These are phyloP conservation scores for Vitis labrusca DNA, from an alignment of 164 flowering plant genomes.

Conservation along the genomic window DNA sequence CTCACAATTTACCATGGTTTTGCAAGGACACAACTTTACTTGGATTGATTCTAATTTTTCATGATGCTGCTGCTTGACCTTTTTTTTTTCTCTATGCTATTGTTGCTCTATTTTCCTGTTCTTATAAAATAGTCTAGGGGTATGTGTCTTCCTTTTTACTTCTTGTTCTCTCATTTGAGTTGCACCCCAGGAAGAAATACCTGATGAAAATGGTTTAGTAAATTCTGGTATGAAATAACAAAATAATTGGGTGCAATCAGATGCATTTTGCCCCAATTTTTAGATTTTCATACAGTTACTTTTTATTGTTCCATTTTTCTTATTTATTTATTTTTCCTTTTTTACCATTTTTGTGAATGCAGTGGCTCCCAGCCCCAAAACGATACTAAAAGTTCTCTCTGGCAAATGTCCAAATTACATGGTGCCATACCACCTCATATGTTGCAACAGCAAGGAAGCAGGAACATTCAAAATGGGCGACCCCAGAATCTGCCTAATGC, in stretches of 20 bases:
- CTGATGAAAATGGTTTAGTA: neutral
- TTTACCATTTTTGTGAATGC: neutral
- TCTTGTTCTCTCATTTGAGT: neutral
- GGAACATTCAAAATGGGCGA: conserved; percentile 18
- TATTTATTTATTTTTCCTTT: too few relatives aligned
- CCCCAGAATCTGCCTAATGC: conserved; percentile 21
- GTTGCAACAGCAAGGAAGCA: conserved; percentile 41
- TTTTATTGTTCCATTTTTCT: neutral
- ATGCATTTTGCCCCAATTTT: neutral
- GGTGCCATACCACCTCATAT: conserved; percentile 9
- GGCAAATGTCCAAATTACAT: conserved; percentile 23
- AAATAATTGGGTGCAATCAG: neutral
- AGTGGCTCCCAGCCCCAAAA: conserved; percentile 26
- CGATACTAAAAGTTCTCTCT: conserved; percentile 12
- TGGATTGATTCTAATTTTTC: too few relatives aligned
- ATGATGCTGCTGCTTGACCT: too few relatives aligned
- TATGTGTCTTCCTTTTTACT: neutral
- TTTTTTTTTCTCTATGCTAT: too few relatives aligned
- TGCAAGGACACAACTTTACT: too few relatives aligned
- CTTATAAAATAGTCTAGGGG: too few relatives aligned
- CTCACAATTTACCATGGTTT: too few relatives aligned
- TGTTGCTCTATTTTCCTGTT: too few relatives aligned
- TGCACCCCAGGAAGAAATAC: neutral
- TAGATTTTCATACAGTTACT: neutral
- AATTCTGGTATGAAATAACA: neutral